Conservation (phyloP, 768 basidiomycete genomes). For the Arthromyces matolae region DNA sequence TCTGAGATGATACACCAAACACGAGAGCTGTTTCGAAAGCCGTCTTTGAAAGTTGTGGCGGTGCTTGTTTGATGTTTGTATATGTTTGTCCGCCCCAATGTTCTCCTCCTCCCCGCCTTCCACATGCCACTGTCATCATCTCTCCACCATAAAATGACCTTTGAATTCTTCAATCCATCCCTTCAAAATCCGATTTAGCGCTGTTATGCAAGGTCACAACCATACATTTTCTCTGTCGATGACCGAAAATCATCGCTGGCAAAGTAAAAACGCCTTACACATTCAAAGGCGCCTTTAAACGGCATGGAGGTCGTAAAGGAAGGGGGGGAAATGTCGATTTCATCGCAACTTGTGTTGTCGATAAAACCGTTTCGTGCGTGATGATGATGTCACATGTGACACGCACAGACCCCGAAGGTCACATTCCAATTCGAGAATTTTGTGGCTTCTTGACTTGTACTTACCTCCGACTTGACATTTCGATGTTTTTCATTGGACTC, state of each 20-base stretch:
- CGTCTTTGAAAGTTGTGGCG: conserved; percentile 16
- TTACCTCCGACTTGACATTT: no score
- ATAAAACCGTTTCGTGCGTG: conserved; percentile 6
- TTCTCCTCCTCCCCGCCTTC: conserved; percentile 18
- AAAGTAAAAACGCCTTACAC: not conserved
- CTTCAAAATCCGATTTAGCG: not conserved
- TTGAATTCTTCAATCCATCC: not conserved
- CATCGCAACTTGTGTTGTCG: conserved; percentile 6
- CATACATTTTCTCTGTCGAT: not conserved
- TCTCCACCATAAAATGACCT: not conserved
- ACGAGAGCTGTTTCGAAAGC: conserved; percentile 13
- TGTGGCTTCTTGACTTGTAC: no score
- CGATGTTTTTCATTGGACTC: no score
- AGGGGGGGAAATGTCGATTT: conserved; percentile 5
- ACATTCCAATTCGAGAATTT: no score
- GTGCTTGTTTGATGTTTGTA: conserved; percentile 18
- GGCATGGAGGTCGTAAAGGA: conserved; percentile 15
- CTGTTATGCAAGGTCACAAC: not conserved
- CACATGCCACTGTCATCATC: conserved; percentile 6
- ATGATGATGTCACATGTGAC: conserved; percentile 13
- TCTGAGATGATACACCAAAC: conserved; percentile 9
- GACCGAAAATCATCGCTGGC: not conserved
- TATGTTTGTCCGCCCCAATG: conserved; percentile 12
- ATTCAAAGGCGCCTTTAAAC: not conserved
- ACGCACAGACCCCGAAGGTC: conserved; percentile 19